Percentiles rank a stretch among this genome's conserved stretches.
Evolutionary conservation across 2,329 filamentous ascomycete genomes (phyloP).

Genomic region (Akanthomyces dipterigenus): DNA sequence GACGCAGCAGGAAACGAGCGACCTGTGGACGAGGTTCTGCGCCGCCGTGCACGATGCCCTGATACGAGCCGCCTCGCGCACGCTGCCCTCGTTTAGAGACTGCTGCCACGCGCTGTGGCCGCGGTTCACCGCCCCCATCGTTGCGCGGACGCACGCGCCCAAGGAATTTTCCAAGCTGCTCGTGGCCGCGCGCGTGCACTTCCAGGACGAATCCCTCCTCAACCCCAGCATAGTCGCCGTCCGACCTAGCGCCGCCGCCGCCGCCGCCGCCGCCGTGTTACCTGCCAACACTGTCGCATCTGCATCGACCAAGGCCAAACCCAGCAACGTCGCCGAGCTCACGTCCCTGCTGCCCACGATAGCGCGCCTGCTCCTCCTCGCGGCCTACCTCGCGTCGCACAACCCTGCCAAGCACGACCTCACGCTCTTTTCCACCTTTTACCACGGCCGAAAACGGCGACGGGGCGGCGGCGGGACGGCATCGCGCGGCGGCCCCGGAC

Average conservation of each 20-base stretch:
- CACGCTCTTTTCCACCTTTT: constrained; percentile 67
- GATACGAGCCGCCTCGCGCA: constrained; percentile 71
- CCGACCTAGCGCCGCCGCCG: constrained; percentile 11
- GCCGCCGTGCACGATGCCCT: constrained; percentile 83
- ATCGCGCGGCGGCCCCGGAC: constrained; percentile 21
- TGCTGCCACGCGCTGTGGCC: constrained; percentile 75
- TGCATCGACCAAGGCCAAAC: constrained; percentile 6
- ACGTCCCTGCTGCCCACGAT: constrained; percentile 60
- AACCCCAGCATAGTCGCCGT: constrained; percentile 54
- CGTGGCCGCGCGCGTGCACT: constrained; percentile 59
- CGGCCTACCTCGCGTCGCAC: constrained; percentile 76
- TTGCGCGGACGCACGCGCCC: constrained; percentile 63
- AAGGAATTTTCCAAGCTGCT: constrained; percentile 82
- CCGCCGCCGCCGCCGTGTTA: neutral
- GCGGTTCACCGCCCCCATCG: constrained; percentile 71
- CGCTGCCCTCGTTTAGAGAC: constrained; percentile 64
- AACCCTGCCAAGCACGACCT: constrained; percentile 69
- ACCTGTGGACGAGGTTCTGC: constrained; percentile 75
- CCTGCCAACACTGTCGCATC: neutral
- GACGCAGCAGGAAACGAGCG: constrained; percentile 47
- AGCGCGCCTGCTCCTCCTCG: constrained; percentile 65
- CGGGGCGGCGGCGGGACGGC: constrained; percentile 40
- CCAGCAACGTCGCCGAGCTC: constrained; percentile 35
- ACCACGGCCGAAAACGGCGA: constrained; percentile 44
- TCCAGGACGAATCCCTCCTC: constrained; percentile 66